Base-by-base conservation (phyloP, 2,329 filamentous ascomycete genomes). In the Venturia pyrina region DNA sequence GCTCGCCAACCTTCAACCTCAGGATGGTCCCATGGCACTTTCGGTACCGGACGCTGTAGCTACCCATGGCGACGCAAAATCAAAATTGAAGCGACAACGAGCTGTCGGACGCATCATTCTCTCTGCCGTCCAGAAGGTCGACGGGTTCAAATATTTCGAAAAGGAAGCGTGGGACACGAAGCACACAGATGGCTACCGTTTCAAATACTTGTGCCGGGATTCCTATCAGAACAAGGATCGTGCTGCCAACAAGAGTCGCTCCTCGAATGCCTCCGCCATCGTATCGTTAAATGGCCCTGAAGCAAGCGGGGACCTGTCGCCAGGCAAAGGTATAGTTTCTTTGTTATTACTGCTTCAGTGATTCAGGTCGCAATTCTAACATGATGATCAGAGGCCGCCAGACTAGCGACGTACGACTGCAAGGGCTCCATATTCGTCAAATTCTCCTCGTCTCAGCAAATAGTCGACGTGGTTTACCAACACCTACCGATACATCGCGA, bases 391-490 rank as follows among this genome's bases (percentile, higher is more conserved):
- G 60, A 62, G 37, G 43, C 43, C 43, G 60, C 60, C 17, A 15
- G 41, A 8, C 60, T 70, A 37, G 70, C 72, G 3, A 73, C 70
- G 0, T 74, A 73, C 62, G 72, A 75, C 64, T 76, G 74, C 50
- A 70, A 72, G 21, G 74, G 75, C 43, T 73, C 73, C 7, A 70
- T 76, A 24, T 70, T 72, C 40, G 67, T 76, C 63, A 75, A 72
- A 43, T 76, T 75, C 62, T 76, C 74, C 1, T 72, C 70, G 44
- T 73, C 74, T 66, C 68, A 73, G 59, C 70, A 73, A 40, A 73
- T 73, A 6, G 69, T 76, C 41, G 73, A 75, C 59, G 72, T 75
- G 1, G 70, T 76, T 28, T 76, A 76, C 63, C 73, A 73, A 61
- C 74, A 76, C 63, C 75, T 74, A 46, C 73, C 72, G 5, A 72